Evolutionary conservation across 768 basidiomycete genomes (phyloP), one percentile per base, ranked within the genome.

Genomic region (Nidularia sp.): DNA sequence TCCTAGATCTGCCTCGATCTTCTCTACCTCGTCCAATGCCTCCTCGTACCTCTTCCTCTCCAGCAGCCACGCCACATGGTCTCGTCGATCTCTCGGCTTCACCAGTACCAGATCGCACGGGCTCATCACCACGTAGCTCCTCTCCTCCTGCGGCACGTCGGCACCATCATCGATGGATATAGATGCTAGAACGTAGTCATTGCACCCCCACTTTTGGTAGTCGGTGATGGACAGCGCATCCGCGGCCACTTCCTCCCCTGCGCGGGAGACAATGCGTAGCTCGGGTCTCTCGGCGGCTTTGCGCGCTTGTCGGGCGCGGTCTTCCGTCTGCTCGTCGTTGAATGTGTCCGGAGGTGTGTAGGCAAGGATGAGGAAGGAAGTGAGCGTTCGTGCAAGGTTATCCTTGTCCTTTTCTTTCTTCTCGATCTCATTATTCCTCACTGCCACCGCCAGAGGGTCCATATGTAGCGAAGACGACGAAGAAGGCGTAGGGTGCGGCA

Each of bases 271-370:
- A 59, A 99, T 90, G 9, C 93, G 84, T 47, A 99, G 77, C 68
- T 98, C 96, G 5, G 97, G 97, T n/a, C 90, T 86, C 56, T 92
- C 88, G 0, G 94, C 90, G 0, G 80, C 80, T 65, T 91, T 91
- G 13, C 93, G 83, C 8, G 86, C 83, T 65, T 96, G 91, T 59
- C 81, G 80, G 0, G 73, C 72, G 15, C 83, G 83, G 61, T 93
- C 86, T 1, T 83, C 79, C 0, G 83, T 85, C 73, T 85, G 80
- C 64, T 92, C 88, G 53, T 87, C 78, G 13, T 80, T 74, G 15
- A 80, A 86, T 0, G 78, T 81, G 59, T 95, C 91, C 3, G 93
- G 85, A 0, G 91, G 81, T 18, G 83, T 82, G 65, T 94, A 98
- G 0, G 93, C 90, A 51, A 98, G 71, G n/a, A 97, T 73, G 50